Conservation (phyloP, 2,329 filamentous ascomycete genomes). For the Stemphylium lycopersici region DNA sequence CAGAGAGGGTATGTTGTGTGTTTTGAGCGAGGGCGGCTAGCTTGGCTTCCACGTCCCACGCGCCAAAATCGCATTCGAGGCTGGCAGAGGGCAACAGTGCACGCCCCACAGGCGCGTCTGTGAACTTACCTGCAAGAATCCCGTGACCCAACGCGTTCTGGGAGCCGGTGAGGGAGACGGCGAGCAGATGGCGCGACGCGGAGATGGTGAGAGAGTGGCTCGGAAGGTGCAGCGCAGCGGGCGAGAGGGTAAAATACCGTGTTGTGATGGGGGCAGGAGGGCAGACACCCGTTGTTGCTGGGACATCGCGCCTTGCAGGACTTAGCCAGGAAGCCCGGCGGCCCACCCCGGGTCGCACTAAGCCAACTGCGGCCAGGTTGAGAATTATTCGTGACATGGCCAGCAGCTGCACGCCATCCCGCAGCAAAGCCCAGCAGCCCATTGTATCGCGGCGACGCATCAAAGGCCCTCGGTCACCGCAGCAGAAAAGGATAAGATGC, state of each 20-base stretch:
- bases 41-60: constrained; percentile 34
- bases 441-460: constrained; percentile 25
- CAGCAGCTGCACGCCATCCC: constrained; percentile 28
- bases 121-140: constrained; percentile 33
- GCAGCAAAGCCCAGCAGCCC: constrained; percentile 7
- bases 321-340: constrained; percentile 14
- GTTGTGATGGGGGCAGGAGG: constrained; percentile 23
- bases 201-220: neutral
- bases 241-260: constrained; percentile 3
- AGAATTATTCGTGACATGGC: constrained; percentile 40
- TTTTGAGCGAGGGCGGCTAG: constrained; percentile 40
- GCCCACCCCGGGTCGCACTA: constrained; percentile 27
- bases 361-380: constrained; percentile 28
- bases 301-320: constrained; percentile 18
- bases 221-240: constrained; percentile 22
- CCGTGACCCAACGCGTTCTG: constrained; percentile 32
- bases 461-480: constrained; percentile 16
- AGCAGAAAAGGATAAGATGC: constrained; percentile 55
- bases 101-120: constrained; percentile 44
- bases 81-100: constrained; percentile 37
- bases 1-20: constrained; percentile 41
- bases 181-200: constrained; percentile 2
- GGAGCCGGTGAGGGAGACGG: constrained; percentile 8
- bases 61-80: constrained; percentile 38
- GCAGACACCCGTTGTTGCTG: constrained; percentile 23